phyloP scores from a whole-genome alignment of 2,329 filamentous ascomycete species.

The Exophiala sp. region DNA sequence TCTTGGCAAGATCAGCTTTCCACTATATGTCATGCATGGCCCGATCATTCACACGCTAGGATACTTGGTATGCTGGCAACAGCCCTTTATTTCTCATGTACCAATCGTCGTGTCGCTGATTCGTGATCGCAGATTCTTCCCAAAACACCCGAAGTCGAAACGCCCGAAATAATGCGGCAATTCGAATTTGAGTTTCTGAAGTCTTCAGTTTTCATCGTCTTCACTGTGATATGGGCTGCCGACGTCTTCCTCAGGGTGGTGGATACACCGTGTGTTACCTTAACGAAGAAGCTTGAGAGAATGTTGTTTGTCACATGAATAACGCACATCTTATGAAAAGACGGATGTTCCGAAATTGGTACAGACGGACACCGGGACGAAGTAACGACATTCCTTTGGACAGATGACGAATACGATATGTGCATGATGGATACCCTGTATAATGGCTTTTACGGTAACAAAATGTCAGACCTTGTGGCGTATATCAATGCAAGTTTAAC shows the following conservation, averaged over 20 bases:
- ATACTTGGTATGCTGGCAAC: conserved; percentile 38
- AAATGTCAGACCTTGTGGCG: too few species aligned
- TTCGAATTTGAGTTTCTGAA: conserved; percentile 41
- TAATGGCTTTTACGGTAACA: too few species aligned
- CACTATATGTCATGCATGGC: conserved; percentile 47
- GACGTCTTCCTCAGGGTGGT: conserved; percentile 59
- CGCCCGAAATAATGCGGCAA: conserved; percentile 31
- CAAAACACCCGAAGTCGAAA: conserved; percentile 33
- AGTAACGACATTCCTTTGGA: too few species aligned
- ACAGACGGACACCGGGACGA: neutral
- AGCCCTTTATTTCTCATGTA: conserved; percentile 31
- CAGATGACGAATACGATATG: too few species aligned
- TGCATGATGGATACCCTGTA: too few species aligned
- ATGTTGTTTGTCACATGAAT: conserved; percentile 20
- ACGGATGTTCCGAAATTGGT: neutral
- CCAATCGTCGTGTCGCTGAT: conserved; percentile 24
- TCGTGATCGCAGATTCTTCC: conserved; percentile 28
- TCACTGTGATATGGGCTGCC: conserved; percentile 51
- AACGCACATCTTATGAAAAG: neutral
- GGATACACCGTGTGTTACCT: conserved; percentile 51
- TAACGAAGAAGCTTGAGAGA: conserved; percentile 49
- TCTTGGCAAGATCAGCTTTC: conserved; percentile 46
- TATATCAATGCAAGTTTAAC: neutral
- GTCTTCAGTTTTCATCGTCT: conserved; percentile 39
- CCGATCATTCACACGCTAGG: conserved; percentile 43